Evolutionary conservation across 495 filamentous ascomycete species (phyloP), one percentile per base, ranked within the genome.

Genomic region (Xanthoparmelia taractica): DNA sequence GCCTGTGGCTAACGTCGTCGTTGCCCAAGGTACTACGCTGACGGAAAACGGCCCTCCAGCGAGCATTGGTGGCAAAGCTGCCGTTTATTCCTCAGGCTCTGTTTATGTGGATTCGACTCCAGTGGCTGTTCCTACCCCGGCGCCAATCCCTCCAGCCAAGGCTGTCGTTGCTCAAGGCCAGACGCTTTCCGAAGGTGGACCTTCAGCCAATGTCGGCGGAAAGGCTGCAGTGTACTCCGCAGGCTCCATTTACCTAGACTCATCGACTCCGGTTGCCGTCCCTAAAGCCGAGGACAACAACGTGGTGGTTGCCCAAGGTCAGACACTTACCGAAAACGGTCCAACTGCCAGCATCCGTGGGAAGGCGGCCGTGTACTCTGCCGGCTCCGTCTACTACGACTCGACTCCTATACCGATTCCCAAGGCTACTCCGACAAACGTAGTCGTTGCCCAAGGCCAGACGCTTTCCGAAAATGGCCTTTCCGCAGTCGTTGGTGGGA

Each of bases 341-440:
- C 23, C 23, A 6, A 23, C 45, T 6, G 45, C 45, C 45, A 48
- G 45, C 45, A 48, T 48, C 25, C n/a, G 45, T 23, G 45, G 45
- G 45, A 48, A 48, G n/a, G 45, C 23, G 45, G 45, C 45, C 45
- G 45, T 48, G n/a, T 48, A 48, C 23, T 48, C 45, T 25, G 45
- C 45, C 23, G 45, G 45, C 1, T 48, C 45, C 45, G 8, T 48
- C 45, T 48, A 48, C 13, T 48, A 48, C 45, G 45, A 48, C 45
- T 48, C 45, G 23, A 48, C 45, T 48, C 45, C 45, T 1, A 25
- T 48, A 48, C 8, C 45, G 13, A 48, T 48, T 48, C n/a, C 45
- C 20, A 23, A 23, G 23, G 45, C 45, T 1, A 25, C 45, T 25
- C 45, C 45, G 45, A 25, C 45, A 4, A 48, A 48, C 23, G 23